These are phyloP conservation scores for Lolium rigidum DNA, from an alignment of 176 grass and related monocot species.

Conservation along the genomic window DNA sequence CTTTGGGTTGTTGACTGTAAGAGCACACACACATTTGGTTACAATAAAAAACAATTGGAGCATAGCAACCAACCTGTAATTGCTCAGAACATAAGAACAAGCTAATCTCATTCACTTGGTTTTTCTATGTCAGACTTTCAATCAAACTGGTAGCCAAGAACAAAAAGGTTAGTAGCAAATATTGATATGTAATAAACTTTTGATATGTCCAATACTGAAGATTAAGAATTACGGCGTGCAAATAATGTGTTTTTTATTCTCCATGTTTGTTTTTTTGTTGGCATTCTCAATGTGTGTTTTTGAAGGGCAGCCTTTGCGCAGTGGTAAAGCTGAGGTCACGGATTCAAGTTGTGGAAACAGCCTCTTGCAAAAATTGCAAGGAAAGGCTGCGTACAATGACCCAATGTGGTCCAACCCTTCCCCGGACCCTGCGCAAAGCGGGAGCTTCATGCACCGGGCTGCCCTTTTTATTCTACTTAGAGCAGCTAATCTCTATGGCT, in stretches of 20 bases:
- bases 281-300: not conserved
- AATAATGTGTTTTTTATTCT: slow-evolving; percentile 17
- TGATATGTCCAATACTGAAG: not conserved
- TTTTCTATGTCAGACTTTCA: slow-evolving; percentile 8
- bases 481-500: slow-evolving; percentile 28
- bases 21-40: not conserved
- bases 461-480: slow-evolving; percentile 11
- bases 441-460: too few relatives aligned
- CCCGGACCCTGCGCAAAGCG: too few relatives aligned
- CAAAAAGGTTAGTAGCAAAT: slow-evolving; percentile 30
- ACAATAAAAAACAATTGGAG: slow-evolving; percentile 25
- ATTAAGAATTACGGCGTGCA: not conserved
- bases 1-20: slow-evolving; percentile 7
- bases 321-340: too few relatives aligned
- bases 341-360: too few relatives aligned
- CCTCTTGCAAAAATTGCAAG: too few relatives aligned
- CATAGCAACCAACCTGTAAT: not conserved
- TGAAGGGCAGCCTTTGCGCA: not conserved
- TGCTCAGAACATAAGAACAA: not conserved
- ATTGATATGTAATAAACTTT: not conserved
- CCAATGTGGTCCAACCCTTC: too few relatives aligned
- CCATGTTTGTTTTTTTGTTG: not conserved
- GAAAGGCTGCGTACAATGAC: too few relatives aligned
- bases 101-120: not conserved
- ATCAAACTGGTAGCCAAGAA: slow-evolving; percentile 9